These are phyloP conservation scores for Lipomyces japonicus DNA, from an alignment of 805 yeast species.

Conservation along the genomic window DNA sequence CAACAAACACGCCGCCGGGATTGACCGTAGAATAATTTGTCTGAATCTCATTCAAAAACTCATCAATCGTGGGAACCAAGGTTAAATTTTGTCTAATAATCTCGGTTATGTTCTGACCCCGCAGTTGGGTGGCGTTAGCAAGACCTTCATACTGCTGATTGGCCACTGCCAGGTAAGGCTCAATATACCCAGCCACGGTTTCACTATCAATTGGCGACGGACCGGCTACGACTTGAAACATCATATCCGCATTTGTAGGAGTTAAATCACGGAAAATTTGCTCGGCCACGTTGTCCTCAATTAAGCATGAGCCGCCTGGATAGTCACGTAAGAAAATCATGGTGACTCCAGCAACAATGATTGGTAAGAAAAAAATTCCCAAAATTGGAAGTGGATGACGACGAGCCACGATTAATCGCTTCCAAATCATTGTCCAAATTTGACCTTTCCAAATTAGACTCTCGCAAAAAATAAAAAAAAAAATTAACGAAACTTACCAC, in stretches of 20 bases:
- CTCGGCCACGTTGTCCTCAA: constrained; percentile 26
- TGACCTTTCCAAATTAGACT: constrained; percentile 23
- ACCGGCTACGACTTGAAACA: constrained; percentile 18
- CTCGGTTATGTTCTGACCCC: constrained; percentile 13
- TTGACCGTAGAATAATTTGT: constrained; percentile 30
- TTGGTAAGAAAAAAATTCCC: constrained; percentile 34
- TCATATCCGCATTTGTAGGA: constrained; percentile 9
- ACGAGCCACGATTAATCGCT: constrained; percentile 33
- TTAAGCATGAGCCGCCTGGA: constrained; percentile 24
- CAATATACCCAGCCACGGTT: constrained; percentile 18
- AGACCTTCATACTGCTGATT: not conserved
- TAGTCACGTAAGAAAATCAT: constrained; percentile 26
- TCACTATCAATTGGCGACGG: constrained; percentile 26
- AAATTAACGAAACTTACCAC: constrained; percentile 5
- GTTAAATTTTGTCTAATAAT: constrained; percentile 14
- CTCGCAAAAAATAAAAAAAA: not conserved
- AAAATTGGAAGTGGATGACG: constrained; percentile 35
- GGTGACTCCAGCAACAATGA: constrained; percentile 34
- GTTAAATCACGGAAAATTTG: constrained; percentile 22
- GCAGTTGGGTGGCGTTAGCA: constrained; percentile 15
- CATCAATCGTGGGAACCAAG: constrained; percentile 27
- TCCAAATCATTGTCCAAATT: constrained; percentile 34
- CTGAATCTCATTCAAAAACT: constrained; percentile 28
- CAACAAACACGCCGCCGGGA: constrained; percentile 38
- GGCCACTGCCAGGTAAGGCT: constrained; percentile 15